Base-by-base conservation (phyloP, 305 asterid species). In the Galium porrigens region DNA sequence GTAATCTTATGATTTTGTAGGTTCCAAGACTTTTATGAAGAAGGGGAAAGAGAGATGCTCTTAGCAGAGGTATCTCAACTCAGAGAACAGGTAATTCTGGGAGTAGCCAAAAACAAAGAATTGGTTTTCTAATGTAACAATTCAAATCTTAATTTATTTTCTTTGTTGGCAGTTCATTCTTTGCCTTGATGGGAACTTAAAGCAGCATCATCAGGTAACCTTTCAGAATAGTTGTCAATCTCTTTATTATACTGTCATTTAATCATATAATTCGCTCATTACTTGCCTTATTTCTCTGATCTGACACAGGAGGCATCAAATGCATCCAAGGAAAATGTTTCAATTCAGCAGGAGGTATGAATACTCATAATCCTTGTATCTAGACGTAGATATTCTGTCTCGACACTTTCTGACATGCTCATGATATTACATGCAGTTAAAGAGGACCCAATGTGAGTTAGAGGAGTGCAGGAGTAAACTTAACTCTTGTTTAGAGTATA, bases 21-120 rank as follows among this genome's bases (percentile, higher is more conserved):
- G 72, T 94, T 77, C 78, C 96, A 94, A 79, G 99, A 94, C 69
- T 89, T 94, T 34, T 94, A 94, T 76, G 96, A 78, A 75, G 99
- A 94, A 81, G 99, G 96, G 63, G 99, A 94, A 85, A 86, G 86
- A 73, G 95, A 89, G 67, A 75, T 83, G 77, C 63, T 94, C 77
- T 77, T 87, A 79, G 78, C 72, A 59, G 99, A 94, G 82, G 79
- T 89, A 61, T 81, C 91, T 70, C 89, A 82, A 69, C 80, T 87
- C 73, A 85, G 94, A 69, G 83, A 89, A 70, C 94, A 89, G 89
- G 97, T 88, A 78, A n/a, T n/a, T 58, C 62, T 36, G 63, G 61
- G 58, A 55, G 41, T 52, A 65, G 39, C 59, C 70, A 55, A 75
- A 46, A 29, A 63, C 5, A 30, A 0, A 5, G 6, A 5, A n/a